Conservation (phyloP, 1,284 basidiomycete species). For the Pseudozyma thailandica region DNA sequence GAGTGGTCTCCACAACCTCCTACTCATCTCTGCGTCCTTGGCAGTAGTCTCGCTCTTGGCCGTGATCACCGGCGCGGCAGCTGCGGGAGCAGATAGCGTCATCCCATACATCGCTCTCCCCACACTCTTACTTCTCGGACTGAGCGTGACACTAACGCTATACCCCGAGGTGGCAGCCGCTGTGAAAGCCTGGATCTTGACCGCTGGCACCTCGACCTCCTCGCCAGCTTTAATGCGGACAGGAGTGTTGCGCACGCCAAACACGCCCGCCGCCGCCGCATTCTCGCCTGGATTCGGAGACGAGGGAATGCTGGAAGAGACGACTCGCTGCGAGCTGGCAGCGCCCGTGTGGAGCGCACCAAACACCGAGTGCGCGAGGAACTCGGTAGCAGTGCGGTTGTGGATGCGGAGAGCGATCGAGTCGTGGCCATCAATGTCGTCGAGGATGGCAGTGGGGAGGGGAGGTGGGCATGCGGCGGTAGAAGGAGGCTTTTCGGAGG, state of each 20-base stretch:
- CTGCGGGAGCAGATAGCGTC: no score
- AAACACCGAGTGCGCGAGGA: slow-evolving; percentile 31
- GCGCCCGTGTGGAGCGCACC: slow-evolving; percentile 28
- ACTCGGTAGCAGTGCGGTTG: slow-evolving; percentile 28
- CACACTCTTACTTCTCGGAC: slow-evolving; percentile 2
- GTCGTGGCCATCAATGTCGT: slow-evolving; percentile 16
- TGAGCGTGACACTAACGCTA: slow-evolving; percentile 19
- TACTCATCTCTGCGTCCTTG: neutral
- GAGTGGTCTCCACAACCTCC: slow-evolving; percentile 24
- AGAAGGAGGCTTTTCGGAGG: neutral
- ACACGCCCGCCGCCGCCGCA: slow-evolving; percentile 2
- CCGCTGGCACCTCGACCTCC: slow-evolving; percentile 8
- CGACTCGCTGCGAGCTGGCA: slow-evolving; percentile 6
- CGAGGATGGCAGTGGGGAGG: neutral
- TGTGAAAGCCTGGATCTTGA: slow-evolving; percentile 24
- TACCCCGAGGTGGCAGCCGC: slow-evolving; percentile 31
- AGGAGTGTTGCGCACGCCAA: slow-evolving; percentile 29
- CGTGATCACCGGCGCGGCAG: neutral
- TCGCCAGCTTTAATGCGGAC: slow-evolving; percentile 4
- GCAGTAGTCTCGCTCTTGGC: neutral
- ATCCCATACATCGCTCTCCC: no score
- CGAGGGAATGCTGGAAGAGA: slow-evolving; percentile 22
- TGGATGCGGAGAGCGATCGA: slow-evolving; percentile 29
- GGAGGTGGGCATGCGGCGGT: neutral
- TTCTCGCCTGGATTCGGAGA: slow-evolving; percentile 1